Base-by-base conservation (phyloP, 345 rosid genomes). In the Odontarrhena argentea region DNA sequence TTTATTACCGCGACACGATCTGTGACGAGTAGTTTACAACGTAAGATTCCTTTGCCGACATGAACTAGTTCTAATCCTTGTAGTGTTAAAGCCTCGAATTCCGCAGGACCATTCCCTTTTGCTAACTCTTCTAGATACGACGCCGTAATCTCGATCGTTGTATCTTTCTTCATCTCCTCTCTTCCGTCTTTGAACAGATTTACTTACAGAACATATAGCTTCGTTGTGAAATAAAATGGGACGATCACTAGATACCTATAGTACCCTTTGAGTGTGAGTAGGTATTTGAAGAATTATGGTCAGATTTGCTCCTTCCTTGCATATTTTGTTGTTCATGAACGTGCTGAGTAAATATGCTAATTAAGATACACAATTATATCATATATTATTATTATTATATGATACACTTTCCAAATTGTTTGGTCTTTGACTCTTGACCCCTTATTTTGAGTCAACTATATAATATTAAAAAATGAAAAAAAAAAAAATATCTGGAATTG, bases 11-110 rank as follows among this genome's bases (percentile, higher is more conserved):
- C 41, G 65, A 75, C 57, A 0, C 49, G 70, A 75, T 75, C 78
- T 4, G 78, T 63, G 66, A 69, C 49, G 55, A 58, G 28, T 57
- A 75, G 3, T 64, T 49, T 69, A 63, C 78, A 75, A 9, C 78
- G 75, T 57, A 75, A 26, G 67, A 50, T 50, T 57, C 78, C 78
- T 69, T 64, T 63, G 0, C 32, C 74, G 71, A 64, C 75, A 69
- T 75, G 62, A 25, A 63, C 49, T 43, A 75, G 48, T 46, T 75
- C 63, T 62, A 75, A 62, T 49, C 57, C 74, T 38, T 50, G 36
- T 0, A 69, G 8, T 45, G 52, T 51, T 12, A 69, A 44, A 1
- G 0, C 1, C 18, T 75, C 78, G 3, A 69, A 51, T 11, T 61
- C 54, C 53, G 47, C 18, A 2, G 7, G 2, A 2, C 60, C 65